Conservation (phyloP, 768 basidiomycete genomes). For the Tulasnella sp. region DNA sequence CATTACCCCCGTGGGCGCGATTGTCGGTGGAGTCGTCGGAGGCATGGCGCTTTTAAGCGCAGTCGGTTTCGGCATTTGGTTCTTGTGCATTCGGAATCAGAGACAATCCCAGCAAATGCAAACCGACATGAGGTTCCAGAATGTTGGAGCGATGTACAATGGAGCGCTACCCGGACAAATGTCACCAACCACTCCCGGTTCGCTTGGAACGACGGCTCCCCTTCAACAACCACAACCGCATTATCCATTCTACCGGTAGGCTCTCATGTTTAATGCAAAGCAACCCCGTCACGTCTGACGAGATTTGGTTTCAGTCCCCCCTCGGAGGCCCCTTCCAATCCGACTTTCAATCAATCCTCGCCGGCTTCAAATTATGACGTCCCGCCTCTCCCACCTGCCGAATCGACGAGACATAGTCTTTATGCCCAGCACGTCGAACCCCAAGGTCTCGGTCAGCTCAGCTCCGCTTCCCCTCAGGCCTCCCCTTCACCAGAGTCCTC, state of each 20-base stretch:
- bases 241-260: background rate
- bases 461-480: background rate
- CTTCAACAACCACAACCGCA: background rate
- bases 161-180: background rate
- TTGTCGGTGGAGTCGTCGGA: background rate
- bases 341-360: background rate
- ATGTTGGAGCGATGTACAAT: background rate
- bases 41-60: background rate
- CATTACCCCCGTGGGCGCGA: background rate
- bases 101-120: background rate
- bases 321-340: background rate
- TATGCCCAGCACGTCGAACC: background rate
- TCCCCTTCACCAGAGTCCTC: background rate
- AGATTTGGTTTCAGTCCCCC: background rate
- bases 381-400: background rate
- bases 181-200: background rate
- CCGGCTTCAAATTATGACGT: background rate
- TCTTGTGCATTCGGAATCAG: background rate
- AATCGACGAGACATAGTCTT: background rate
- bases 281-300: background rate
- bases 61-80: background rate
- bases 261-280: background rate
- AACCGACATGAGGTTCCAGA: background rate
- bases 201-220: background rate
- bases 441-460: background rate